Conservation (phyloP, 202 grass and related monocot genomes). For the Alloteropsis angusta region DNA sequence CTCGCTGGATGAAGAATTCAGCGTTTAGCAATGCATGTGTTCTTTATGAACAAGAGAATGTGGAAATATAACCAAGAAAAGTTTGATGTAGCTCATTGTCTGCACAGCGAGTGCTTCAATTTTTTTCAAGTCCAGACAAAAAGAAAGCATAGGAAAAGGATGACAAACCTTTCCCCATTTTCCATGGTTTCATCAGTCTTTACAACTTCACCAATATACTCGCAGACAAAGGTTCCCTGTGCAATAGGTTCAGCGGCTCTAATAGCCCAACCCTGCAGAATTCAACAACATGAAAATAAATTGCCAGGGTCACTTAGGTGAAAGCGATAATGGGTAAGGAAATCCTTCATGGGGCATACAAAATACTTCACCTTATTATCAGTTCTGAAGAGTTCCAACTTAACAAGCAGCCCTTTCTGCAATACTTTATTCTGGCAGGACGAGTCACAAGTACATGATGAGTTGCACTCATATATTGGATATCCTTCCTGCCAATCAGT, state of each 20-base stretch:
- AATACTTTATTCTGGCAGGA: slow-evolving; percentile 91
- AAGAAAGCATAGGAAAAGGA: slow-evolving; percentile 17
- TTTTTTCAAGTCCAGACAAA: background rate
- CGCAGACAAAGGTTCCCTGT: slow-evolving; percentile 83
- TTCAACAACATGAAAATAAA: slow-evolving; percentile 23
- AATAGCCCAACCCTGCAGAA: slow-evolving; percentile 92
- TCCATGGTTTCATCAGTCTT: slow-evolving; percentile 43
- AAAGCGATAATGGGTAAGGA: background rate
- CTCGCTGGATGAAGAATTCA: background rate
- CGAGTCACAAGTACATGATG: slow-evolving; percentile 55
- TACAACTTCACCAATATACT: slow-evolving; percentile 80
- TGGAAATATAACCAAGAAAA: background rate
- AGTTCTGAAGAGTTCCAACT: slow-evolving; percentile 86
- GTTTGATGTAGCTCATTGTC: background rate
- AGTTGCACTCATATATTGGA: slow-evolving; percentile 89
- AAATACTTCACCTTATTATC: slow-evolving; percentile 67
- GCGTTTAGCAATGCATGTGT: background rate
- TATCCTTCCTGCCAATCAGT: slow-evolving; percentile 66
- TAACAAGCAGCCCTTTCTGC: slow-evolving; percentile 81
- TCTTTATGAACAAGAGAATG: background rate
- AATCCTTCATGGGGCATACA: background rate
- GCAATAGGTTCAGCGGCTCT: slow-evolving; percentile 73
- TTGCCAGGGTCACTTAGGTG: background rate
- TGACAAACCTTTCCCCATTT: slow-evolving; percentile 49
- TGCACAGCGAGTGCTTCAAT: background rate